A percentile compares a stretch with the other conserved stretches of the same genome.
Evolutionary conservation across 768 basidiomycete species (phyloP).

Genomic region (Crucibulum laeve): DNA sequence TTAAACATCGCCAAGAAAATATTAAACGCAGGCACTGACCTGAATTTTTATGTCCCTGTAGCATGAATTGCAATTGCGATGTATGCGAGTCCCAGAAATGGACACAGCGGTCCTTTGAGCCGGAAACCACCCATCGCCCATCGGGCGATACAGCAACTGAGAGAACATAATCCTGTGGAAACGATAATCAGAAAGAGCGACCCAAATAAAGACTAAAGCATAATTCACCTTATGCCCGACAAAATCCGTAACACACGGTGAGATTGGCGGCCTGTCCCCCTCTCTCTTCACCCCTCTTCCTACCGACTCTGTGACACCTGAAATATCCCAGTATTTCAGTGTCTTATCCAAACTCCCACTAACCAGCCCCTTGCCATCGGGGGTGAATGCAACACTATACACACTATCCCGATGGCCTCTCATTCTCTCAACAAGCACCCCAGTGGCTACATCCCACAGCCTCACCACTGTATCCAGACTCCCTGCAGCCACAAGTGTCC

Average conservation of each 20-base stretch:
- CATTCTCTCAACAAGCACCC: constrained; percentile 67
- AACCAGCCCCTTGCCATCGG: constrained; percentile 86
- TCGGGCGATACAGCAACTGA: constrained; percentile 62
- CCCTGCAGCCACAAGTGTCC: constrained; percentile 61
- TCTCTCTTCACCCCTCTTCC: constrained; percentile 58
- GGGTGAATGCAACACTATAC: constrained; percentile 88
- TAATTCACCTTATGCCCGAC: constrained; percentile 76
- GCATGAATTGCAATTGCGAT: constrained; percentile 74
- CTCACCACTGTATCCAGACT: constrained; percentile 73
- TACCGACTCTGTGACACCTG: constrained; percentile 25
- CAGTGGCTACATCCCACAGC: constrained; percentile 74
- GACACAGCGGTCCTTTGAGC: constrained; percentile 84
- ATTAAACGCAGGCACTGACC: constrained; percentile 23
- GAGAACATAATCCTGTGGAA: constrained; percentile 22
- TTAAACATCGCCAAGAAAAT: background rate
- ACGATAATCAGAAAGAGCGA: constrained; percentile 1
- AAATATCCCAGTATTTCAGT: constrained; percentile 84
- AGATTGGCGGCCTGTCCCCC: constrained; percentile 34
- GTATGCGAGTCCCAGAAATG: constrained; percentile 79
- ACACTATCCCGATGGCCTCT: constrained; percentile 82
- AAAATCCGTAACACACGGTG: constrained; percentile 62
- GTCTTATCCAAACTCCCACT: constrained; percentile 91
- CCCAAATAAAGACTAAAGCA: background rate
- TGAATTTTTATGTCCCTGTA: constrained; percentile 59
- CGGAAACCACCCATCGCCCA: constrained; percentile 84